Evolutionary conservation across 2,329 filamentous ascomycete genomes (phyloP), one percentile per base, ranked within the genome.

Genomic region (Emmonsiellopsis sp.): DNA sequence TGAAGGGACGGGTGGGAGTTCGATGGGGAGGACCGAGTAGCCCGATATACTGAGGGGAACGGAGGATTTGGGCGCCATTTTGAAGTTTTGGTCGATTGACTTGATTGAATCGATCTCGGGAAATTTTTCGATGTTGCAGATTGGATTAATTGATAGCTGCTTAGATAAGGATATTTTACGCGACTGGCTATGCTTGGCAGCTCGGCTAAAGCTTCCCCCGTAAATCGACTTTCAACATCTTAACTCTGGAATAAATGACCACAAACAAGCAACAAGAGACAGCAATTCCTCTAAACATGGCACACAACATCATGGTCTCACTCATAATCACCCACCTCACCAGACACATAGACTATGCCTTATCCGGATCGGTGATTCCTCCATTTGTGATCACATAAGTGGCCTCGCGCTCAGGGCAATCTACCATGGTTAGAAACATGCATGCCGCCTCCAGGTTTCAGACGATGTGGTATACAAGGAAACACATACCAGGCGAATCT

Each of bases 301-400:
- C 34, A 48, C 17, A 5, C 9, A 6, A 39, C 14, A 27, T 37
- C 13, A 9, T 34, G 3, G 7, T 7, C 9, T 50, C 36, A 9
- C 14, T 50, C 36, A 43, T 9, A 42, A 7, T 21, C 34, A 7
- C 13, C 5, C 14, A 17, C 13, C 14, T 11, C 36, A 14, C 27
- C 5, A 9, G 9, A 47, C 17, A 39, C 8, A 14, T 5, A 48
- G 6, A 49, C 65, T 59, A 84, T 36, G 74, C 71, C 66, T 84
- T 84, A 59, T 85, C 83, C 1, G 82, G 79, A 63, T 86, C 83
- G 54, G 78, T 83, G 67, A 86, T 85, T 36, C 83, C 83, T 34
- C 83, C 84, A 56, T 78, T 83, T 32, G 82, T 86, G 60, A 87
- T 87, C 58, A 86, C 76, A 66, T 87, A 87, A 2, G 80, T 86